A percentile compares a stretch with the other conserved stretches of the same genome.
Conservation (phyloP, 495 filamentous ascomycete genomes). For the Cairneyella variabilis region DNA sequence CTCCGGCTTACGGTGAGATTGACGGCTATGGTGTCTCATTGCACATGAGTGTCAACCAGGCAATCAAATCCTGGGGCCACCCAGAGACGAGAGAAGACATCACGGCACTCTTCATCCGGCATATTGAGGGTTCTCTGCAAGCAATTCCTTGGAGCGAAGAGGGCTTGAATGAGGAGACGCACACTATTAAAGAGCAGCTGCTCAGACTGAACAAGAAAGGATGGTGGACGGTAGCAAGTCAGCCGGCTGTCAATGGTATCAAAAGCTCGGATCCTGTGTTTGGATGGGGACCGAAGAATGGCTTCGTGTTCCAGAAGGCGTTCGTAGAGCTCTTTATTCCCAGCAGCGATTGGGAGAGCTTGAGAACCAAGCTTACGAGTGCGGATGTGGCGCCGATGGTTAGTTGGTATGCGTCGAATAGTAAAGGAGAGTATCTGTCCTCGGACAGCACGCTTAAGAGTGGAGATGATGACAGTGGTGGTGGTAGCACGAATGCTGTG, state of each 20-base stretch:
- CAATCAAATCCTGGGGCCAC: constrained; percentile 77
- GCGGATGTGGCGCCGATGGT: constrained; percentile 57
- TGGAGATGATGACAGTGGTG: constrained; percentile 19
- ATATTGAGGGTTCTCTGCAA: constrained; percentile 69
- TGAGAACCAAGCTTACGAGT: constrained; percentile 57
- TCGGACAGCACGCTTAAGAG: constrained; percentile 47
- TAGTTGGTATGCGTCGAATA: constrained; percentile 82
- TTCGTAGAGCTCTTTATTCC: constrained; percentile 96
- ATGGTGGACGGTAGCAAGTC: constrained; percentile 97
- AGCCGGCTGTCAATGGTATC: constrained; percentile 87
- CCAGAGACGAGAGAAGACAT: constrained; percentile 68
- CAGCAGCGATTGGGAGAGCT: constrained; percentile 57
- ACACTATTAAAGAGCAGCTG: constrained; percentile 69
- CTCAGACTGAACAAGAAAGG: constrained; percentile 73
- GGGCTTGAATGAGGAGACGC: constrained; percentile 79
- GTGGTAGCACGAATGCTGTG: constrained; percentile 73
- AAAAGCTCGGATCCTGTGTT: constrained; percentile 73
- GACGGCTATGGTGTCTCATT: constrained; percentile 91
- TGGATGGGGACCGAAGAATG: constrained; percentile 90
- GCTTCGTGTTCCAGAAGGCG: constrained; percentile 96
- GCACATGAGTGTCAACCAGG: constrained; percentile 74
- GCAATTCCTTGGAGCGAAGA: constrained; percentile 94
- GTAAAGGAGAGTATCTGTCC: constrained; percentile 63
- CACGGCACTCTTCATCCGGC: constrained; percentile 69
- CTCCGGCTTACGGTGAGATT: constrained; percentile 90